Percentiles rank a stretch among this genome's conserved stretches.
Evolutionary conservation across 345 rosid genomes (phyloP).

Genomic region (Clarkia xantiana): DNA sequence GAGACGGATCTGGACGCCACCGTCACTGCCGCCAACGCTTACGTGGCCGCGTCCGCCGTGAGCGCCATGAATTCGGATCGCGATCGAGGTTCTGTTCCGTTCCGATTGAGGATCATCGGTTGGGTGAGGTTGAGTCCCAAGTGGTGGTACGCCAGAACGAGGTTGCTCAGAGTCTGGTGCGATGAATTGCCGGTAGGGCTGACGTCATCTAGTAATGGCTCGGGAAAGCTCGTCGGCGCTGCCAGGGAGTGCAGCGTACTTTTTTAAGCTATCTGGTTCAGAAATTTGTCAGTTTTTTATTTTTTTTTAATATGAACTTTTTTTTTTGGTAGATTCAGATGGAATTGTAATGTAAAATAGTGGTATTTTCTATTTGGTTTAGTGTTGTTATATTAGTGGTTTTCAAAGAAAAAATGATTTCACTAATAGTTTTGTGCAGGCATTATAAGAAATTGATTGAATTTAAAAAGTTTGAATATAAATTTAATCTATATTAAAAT

Average conservation of each 20-base stretch:
- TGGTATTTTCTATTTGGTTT: too few species aligned
- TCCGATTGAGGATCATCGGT: conserved; percentile 29
- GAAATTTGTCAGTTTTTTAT: too few species aligned
- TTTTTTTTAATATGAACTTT: too few species aligned
- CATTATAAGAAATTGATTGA: too few species aligned
- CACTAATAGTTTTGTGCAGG: too few species aligned
- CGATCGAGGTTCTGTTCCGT: conserved; percentile 24
- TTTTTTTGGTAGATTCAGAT: too few species aligned
- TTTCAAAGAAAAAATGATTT: too few species aligned
- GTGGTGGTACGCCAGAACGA: conserved; percentile 30
- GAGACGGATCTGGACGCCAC: conserved; percentile 19
- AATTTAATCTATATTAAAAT: too few species aligned
- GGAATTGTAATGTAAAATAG: too few species aligned
- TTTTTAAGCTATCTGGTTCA: background rate
- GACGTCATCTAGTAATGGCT: conserved; percentile 18
- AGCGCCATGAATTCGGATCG: conserved; percentile 27
- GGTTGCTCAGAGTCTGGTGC: conserved; percentile 33
- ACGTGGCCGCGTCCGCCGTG: conserved; percentile 14
- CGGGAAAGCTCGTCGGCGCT: conserved; percentile 50
- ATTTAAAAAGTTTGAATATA: too few species aligned
- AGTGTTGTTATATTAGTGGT: too few species aligned
- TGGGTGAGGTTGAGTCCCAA: conserved; percentile 31
- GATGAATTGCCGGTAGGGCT: conserved; percentile 23
- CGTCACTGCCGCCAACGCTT: conserved; percentile 26
- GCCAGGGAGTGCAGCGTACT: conserved; percentile 21